Evolutionary conservation across 805 yeast species (phyloP), one percentile per base, ranked within the genome.

Genomic region (Candida peoriensis): DNA sequence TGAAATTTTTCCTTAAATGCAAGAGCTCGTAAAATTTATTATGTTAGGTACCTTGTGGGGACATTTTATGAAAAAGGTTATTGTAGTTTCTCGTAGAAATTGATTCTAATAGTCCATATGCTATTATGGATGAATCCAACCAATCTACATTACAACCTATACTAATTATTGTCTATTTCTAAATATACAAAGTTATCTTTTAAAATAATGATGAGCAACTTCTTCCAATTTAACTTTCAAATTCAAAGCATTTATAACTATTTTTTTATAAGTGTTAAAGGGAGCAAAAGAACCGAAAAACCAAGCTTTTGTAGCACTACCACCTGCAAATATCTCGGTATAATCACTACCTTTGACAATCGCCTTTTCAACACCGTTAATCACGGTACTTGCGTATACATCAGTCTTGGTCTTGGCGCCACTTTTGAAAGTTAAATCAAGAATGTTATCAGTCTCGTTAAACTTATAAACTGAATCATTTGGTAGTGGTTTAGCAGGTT

Each of bases 341-440:
- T 38, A 48, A 9, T 23, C 7, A 2, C 27, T 28, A 2, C 27
- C 10, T 6, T 22, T 30, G 19, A n/a, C 37, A 1, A 39, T 31
- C 1, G 44, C 33, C 3, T 29, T 34, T 29, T 48, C 50, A 22
- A 47, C 24, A 8, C 65, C 72, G 29, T 47, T 43, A 11, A 60
- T 71, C 1, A 66, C 71, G 24, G 52, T 35, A 14, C 38, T 39
- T 4, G 74, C 70, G 42, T 64, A 68, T 5, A 23, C 41, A 17
- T 56, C 64, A 4, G 74, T 56, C 14, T 50, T 38, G 39, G 63
- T 34, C 30, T 31, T 37, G n/a, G n/a, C n/a, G n/a, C n/a, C n/a
- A n/a, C n/a, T n/a, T 10, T 23, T n/a, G 6, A 19, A 32, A 13
- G 27, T 10, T 20, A 17, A 18, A 20, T 28, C 27, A 16, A 34